Conservation (phyloP, 495 filamentous ascomycete genomes). For the Neurospora terricola region DNA sequence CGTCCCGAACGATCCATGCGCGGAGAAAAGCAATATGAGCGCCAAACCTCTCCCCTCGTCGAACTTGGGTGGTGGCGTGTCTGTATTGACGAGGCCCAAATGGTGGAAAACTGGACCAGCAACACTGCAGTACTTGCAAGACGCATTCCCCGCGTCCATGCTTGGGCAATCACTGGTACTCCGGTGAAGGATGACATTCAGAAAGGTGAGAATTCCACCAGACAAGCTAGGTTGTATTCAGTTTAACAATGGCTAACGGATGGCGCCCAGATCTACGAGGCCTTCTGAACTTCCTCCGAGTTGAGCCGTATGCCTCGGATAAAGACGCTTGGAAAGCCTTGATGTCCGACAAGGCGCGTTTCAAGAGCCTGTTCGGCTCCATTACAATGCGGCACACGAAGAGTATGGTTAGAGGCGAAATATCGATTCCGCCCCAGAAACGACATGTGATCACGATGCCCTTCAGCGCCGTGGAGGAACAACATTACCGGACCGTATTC, state of each 20-base stretch:
- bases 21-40: slow-evolving; percentile 53
- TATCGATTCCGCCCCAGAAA: slow-evolving; percentile 64
- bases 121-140: slow-evolving; percentile 73
- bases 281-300: slow-evolving; percentile 70
- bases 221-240: not conserved
- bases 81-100: slow-evolving; percentile 91
- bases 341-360: slow-evolving; percentile 47
- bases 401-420: slow-evolving; percentile 60
- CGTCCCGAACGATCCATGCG: slow-evolving; percentile 57
- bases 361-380: slow-evolving; percentile 52
- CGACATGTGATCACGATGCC: slow-evolving; percentile 81
- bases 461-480: slow-evolving; percentile 80
- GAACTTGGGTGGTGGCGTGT: slow-evolving; percentile 85
- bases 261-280: slow-evolving; percentile 45
- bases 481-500: slow-evolving; percentile 67
- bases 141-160: slow-evolving; percentile 70
- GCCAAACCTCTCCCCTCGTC: slow-evolving; percentile 63
- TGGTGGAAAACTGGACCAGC: slow-evolving; percentile 81
- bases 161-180: slow-evolving; percentile 91
- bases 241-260: not conserved
- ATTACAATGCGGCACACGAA: slow-evolving; percentile 84
- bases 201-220: slow-evolving; percentile 11
- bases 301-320: slow-evolving; percentile 59
- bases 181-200: slow-evolving; percentile 72
- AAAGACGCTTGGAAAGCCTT: slow-evolving; percentile 58